These are phyloP conservation scores for Cyamopsis tetragonoloba DNA, from an alignment of 306 rosid species.

Conservation along the genomic window DNA sequence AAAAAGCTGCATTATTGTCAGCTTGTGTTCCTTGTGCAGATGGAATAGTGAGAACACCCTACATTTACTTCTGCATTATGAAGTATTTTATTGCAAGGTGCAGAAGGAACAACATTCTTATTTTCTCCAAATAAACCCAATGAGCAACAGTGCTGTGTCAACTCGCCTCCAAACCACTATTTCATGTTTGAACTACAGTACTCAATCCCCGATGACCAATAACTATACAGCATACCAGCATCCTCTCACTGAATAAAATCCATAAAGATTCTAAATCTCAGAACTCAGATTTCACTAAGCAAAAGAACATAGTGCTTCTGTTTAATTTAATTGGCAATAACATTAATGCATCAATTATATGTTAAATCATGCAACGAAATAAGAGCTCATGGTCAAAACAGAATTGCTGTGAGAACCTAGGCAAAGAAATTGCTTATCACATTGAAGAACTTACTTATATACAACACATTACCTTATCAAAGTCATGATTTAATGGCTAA, in stretches of 20 bases:
- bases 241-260: not conserved
- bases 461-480: not conserved
- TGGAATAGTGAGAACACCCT: not conserved
- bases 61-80: not conserved
- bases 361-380: not conserved
- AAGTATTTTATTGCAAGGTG: not conserved
- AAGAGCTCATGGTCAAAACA: conserved; percentile 15
- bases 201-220: not conserved
- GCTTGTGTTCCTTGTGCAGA: not conserved
- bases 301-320: not conserved
- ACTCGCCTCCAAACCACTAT: not conserved
- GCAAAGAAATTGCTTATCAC: not conserved
- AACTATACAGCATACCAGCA: not conserved
- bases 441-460: not conserved
- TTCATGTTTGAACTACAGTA: not conserved
- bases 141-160: not conserved
- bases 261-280: conserved; percentile 6
- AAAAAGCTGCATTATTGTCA: not conserved
- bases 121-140: not conserved
- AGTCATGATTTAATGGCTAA: not conserved
- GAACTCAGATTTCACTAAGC: not conserved
- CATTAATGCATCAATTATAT: not conserved
- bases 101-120: not conserved
- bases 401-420: not conserved
- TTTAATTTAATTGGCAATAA: not conserved